Evolutionary conservation across 1,284 basidiomycete genomes (phyloP).

Genomic region (Ustilago loliicola): DNA sequence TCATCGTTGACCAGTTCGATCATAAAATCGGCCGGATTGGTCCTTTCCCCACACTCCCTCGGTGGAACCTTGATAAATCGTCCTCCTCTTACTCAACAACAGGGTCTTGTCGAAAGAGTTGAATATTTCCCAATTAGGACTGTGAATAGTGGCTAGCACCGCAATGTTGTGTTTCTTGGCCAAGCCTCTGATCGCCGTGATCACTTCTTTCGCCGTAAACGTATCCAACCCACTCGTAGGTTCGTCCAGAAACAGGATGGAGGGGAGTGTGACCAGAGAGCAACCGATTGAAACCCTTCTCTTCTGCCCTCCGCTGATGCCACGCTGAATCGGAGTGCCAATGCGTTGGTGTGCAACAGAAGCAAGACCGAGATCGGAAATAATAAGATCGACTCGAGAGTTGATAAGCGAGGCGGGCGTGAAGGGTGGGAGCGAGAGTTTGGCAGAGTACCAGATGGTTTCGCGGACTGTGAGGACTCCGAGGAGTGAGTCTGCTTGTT

Average conservation of each 20-base stretch:
- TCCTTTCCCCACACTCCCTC: slow-evolving; percentile 40
- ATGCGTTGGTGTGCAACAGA: slow-evolving; percentile 65
- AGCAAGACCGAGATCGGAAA: slow-evolving; percentile 66
- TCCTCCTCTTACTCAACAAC: slow-evolving; percentile 64
- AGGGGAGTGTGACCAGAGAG: slow-evolving; percentile 69
- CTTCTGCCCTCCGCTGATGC: slow-evolving; percentile 72
- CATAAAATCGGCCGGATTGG: slow-evolving; percentile 68
- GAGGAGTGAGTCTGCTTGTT: slow-evolving; percentile 71
- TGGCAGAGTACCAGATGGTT: slow-evolving; percentile 69
- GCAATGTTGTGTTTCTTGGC: slow-evolving; percentile 61
- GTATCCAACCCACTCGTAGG: slow-evolving; percentile 69
- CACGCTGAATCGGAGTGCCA: slow-evolving; percentile 71
- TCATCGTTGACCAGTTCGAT: slow-evolving; percentile 67
- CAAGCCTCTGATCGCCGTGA: slow-evolving; percentile 60
- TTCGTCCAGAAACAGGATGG: slow-evolving; percentile 72
- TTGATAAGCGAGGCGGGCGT: slow-evolving; percentile 13
- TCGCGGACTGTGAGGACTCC: slow-evolving; percentile 72
- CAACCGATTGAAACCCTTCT: slow-evolving; percentile 70
- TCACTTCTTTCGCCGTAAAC: slow-evolving; percentile 66
- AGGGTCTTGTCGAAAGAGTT: slow-evolving; percentile 63
- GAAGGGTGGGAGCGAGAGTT: slow-evolving; percentile 54
- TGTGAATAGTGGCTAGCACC: slow-evolving; percentile 71
- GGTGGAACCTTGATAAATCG: slow-evolving; percentile 55
- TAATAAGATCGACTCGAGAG: slow-evolving; percentile 44
- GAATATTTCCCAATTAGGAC: slow-evolving; percentile 69